phyloP scores from a whole-genome alignment of 2,329 filamentous ascomycete genomes.

The Zasmidium angulare region DNA sequence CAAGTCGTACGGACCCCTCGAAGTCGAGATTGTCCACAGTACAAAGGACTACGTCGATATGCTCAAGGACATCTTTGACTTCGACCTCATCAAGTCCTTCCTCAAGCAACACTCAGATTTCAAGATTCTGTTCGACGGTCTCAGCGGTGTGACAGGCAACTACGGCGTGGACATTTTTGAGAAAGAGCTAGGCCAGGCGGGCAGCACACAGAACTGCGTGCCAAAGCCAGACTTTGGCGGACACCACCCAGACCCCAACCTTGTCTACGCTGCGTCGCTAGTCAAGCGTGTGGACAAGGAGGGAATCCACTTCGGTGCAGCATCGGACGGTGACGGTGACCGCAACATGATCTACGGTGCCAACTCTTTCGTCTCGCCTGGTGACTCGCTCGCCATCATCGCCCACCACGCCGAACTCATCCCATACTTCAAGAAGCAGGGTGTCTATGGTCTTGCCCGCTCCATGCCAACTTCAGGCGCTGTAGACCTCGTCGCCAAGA shows the following conservation, averaged over 20 bases:
- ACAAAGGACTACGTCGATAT: constrained; percentile 88
- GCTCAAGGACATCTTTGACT: constrained; percentile 99
- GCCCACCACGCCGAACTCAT: constrained; percentile 95
- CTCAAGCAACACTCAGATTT: constrained; percentile 84
- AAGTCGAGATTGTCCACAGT: constrained; percentile 94
- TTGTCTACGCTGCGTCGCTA: constrained; percentile 92
- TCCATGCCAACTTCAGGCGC: constrained; percentile 98
- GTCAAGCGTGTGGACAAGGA: constrained; percentile 92
- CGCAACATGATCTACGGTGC: constrained; percentile 99
- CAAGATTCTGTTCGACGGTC: constrained; percentile 93
- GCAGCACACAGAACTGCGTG: constrained; percentile 85
- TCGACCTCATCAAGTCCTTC: constrained; percentile 92
- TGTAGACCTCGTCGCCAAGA: constrained; percentile 93
- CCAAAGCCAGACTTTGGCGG: constrained; percentile 95
- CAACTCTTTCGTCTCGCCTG: constrained; percentile 92
- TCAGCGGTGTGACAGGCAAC: constrained; percentile 91
- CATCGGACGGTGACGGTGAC: constrained; percentile 95
- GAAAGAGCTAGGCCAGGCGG: constrained; percentile 81
- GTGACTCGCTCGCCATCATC: constrained; percentile 96
- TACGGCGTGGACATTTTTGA: constrained; percentile 96
- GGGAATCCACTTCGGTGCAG: constrained; percentile 91
- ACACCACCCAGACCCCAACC: constrained; percentile 95
- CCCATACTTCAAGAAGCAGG: constrained; percentile 97
- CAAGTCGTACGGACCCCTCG: constrained; percentile 78
- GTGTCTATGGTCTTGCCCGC: constrained; percentile 89